Evolutionary conservation across 2,329 filamentous ascomycete genomes (phyloP).

Genomic region (Tolypocladium endophyticum): DNA sequence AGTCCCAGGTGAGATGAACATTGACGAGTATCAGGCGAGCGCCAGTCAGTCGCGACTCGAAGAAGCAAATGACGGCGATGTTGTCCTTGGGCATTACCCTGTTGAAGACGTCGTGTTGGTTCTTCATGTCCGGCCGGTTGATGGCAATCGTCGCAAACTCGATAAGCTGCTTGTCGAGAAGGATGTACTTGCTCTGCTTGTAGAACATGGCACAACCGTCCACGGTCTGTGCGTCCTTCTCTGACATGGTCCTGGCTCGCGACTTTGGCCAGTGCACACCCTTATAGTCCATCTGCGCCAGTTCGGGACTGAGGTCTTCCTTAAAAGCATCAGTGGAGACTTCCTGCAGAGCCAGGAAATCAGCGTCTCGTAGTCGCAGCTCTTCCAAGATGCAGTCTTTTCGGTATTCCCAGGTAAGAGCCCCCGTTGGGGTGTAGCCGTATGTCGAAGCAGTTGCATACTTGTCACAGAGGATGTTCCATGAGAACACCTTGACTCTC

Average conservation of each 20-base stretch:
- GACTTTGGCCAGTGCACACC: constrained; percentile 89
- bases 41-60: constrained; percentile 88
- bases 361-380: constrained; percentile 66
- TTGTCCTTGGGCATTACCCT: constrained; percentile 98
- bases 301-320: constrained; percentile 77
- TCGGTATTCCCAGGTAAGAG: constrained; percentile 79
- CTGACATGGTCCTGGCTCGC: constrained; percentile 81
- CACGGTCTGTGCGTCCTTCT: constrained; percentile 78
- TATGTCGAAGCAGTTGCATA: constrained; percentile 79
- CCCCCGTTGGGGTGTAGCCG: constrained; percentile 77
- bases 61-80: constrained; percentile 82
- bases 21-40: constrained; percentile 87
- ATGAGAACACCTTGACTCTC: constrained; percentile 76
- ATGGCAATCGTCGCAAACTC: constrained; percentile 89
- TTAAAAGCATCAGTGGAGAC: constrained; percentile 88
- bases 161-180: constrained; percentile 88
- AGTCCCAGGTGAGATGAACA: constrained; percentile 92
- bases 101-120: constrained; percentile 95
- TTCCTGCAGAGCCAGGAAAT: constrained; percentile 89
- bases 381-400: constrained; percentile 76
- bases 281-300: constrained; percentile 84
- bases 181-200: constrained; percentile 87
- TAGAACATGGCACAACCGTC: constrained; percentile 97
- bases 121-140: constrained; percentile 92
- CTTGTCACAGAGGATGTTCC: constrained; percentile 93